These are phyloP conservation scores for Xylogone sp. DNA, from an alignment of 2,329 filamentous ascomycete genomes.

Conservation along the genomic window DNA sequence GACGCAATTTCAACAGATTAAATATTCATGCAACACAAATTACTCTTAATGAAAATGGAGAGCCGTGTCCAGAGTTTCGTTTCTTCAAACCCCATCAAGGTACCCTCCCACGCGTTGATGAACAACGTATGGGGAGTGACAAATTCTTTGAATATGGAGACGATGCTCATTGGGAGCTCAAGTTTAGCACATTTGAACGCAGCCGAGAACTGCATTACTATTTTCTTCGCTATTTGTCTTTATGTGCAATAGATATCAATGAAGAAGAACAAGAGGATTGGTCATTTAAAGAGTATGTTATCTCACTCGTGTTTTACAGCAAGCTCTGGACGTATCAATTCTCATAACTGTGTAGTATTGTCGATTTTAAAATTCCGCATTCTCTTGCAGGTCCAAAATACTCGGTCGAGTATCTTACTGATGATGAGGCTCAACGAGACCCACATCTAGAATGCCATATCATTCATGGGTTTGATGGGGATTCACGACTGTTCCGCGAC, in stretches of 20 bases:
- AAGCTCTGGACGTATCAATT: neutral
- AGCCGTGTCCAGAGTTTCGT: neutral
- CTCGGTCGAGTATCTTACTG: too few relatives aligned
- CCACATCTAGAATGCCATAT: neutral
- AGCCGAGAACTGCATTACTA: neutral
- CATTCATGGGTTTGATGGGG: neutral
- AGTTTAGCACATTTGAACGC: neutral
- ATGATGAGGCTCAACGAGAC: neutral
- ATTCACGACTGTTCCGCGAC: neutral
- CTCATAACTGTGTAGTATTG: neutral
- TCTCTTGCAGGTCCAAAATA: too few relatives aligned
- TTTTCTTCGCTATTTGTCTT: neutral
- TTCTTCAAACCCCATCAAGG: neutral
- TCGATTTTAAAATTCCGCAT: neutral
- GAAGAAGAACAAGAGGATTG: too few relatives aligned
- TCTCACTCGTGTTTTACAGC: too few relatives aligned
- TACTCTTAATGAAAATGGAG: neutral
- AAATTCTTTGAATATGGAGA: too few relatives aligned
- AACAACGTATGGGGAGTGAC: neutral
- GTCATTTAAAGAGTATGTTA: neutral
- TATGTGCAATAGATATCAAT: neutral
- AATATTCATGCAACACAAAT: too few relatives aligned
- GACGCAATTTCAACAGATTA: too few relatives aligned
- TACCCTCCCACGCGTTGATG: neutral
- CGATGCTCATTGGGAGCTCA: too few relatives aligned